phyloP scores from a whole-genome alignment of 2,329 filamentous ascomycete species.

The Beauveria rudraprayagi region DNA sequence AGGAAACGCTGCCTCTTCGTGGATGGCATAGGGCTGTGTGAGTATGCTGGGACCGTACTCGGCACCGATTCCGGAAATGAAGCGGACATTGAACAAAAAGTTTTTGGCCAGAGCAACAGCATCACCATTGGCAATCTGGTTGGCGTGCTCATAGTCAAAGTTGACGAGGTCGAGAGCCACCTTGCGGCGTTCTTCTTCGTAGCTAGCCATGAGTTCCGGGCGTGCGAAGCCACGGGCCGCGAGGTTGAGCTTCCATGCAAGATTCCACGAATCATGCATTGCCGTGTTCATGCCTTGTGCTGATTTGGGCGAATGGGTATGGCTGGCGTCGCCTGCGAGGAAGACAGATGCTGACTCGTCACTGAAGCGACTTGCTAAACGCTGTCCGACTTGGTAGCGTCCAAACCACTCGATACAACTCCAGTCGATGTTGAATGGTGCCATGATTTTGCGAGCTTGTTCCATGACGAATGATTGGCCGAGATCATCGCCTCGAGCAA shows the following conservation, averaged over 20 bases:
- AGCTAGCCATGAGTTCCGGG: constrained; percentile 48
- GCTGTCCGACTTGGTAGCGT: constrained; percentile 62
- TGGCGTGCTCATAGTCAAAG: constrained; percentile 51
- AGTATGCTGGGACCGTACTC: constrained; percentile 46
- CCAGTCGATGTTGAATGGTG: constrained; percentile 50
- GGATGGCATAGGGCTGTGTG: constrained; percentile 35
- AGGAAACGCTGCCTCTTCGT: constrained; percentile 28
- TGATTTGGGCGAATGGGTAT: constrained; percentile 65
- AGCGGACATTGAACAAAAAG: constrained; percentile 62
- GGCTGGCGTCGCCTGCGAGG: constrained; percentile 61
- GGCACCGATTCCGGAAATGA: constrained; percentile 65
- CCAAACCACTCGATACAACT: constrained; percentile 62
- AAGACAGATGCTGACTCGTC: constrained; percentile 56
- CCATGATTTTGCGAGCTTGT: constrained; percentile 53
- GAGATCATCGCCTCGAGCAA: constrained; percentile 24
- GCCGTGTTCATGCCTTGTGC: constrained; percentile 61
- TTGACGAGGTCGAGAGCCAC: constrained; percentile 51
- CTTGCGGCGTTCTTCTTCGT: constrained; percentile 55
- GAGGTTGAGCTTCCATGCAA: constrained; percentile 45
- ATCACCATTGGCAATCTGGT: constrained; percentile 54
- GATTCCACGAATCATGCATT: constrained; percentile 55
- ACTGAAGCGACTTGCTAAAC: constrained; percentile 62
- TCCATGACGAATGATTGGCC: constrained; percentile 64
- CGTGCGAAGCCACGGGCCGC: constrained; percentile 48
- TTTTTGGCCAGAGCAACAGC: constrained; percentile 56